Conservation (phyloP, 352 stramenopile genomes). For the Phytophthora tubulina region DNA sequence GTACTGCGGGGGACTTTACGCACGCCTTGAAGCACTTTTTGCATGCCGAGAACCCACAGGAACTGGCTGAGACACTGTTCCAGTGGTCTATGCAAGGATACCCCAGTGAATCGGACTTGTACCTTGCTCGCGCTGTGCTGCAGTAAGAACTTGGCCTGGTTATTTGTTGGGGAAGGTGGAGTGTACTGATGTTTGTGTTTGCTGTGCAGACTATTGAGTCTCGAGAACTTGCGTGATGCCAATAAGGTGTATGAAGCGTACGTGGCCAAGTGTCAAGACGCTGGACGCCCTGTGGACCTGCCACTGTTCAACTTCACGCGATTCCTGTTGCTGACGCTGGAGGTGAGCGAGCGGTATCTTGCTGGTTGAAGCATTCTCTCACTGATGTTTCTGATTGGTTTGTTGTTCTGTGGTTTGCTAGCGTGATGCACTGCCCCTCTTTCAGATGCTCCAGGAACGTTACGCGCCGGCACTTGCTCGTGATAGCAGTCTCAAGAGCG, state of each 20-base stretch:
- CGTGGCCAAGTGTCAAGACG: conserved; percentile 56
- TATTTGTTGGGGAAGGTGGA: not conserved
- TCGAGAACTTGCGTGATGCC: conserved; percentile 90
- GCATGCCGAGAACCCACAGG: conserved; percentile 73
- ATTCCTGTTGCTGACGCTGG: conserved; percentile 86
- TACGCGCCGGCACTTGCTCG: conserved; percentile 80
- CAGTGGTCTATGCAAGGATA: conserved; percentile 83
- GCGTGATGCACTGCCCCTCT: conserved; percentile 86
- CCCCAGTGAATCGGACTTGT: conserved; percentile 84
- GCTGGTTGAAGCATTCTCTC: not conserved
- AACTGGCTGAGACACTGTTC: conserved; percentile 78
- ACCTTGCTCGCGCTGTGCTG: conserved; percentile 75
- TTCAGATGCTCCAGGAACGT: conserved; percentile 89
- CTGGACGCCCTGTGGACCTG: conserved; percentile 59
- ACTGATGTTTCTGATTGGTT: conserved; percentile 1
- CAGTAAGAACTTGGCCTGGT: conserved; percentile 58
- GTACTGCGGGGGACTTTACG: conserved; percentile 60
- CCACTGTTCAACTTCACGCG: conserved; percentile 87
- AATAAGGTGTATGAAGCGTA: conserved; percentile 84
- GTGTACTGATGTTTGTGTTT: conserved; percentile 20
- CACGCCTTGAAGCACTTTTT: conserved; percentile 84
- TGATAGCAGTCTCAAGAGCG: conserved; percentile 78
- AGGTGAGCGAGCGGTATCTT: conserved; percentile 51
- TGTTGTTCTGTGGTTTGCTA: conserved; percentile 35
- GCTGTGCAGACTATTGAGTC: conserved; percentile 64